A percentile compares a stretch with the other conserved stretches of the same genome.
phyloP scores from a whole-genome alignment of 2,329 filamentous ascomycete genomes.

The Alternaria incomplexa region DNA sequence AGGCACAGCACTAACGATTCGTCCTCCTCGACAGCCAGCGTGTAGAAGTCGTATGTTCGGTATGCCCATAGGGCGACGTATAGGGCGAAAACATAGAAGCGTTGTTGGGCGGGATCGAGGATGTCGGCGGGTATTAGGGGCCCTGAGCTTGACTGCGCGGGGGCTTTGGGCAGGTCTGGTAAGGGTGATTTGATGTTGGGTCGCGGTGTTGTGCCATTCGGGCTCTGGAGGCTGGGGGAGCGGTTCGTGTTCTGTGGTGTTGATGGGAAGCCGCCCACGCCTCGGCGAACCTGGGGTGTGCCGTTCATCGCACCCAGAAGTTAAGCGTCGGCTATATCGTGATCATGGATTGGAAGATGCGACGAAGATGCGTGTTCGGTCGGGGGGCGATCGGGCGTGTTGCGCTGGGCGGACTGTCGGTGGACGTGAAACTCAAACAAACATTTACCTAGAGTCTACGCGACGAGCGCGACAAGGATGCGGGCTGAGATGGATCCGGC shows the following conservation, averaged over 20 bases:
- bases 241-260: conserved; percentile 64
- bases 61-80: conserved; percentile 79
- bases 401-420: conserved; percentile 13
- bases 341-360: conserved; percentile 23
- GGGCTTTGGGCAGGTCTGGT: conserved; percentile 39
- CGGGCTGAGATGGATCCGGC: conserved; percentile 15
- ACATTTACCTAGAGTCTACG: conserved; percentile 27
- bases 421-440: conserved; percentile 32
- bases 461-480: conserved; percentile 32
- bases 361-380: not conserved
- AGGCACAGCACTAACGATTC: conserved; percentile 89
- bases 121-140: conserved; percentile 82
- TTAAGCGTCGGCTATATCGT: conserved; percentile 18
- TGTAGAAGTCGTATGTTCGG: conserved; percentile 86
- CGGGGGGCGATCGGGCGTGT: conserved; percentile 13
- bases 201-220: conserved; percentile 30
- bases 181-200: conserved; percentile 45
- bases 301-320: conserved; percentile 74
- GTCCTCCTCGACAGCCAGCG: conserved; percentile 78
- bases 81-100: conserved; percentile 82
- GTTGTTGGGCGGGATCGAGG: conserved; percentile 88
- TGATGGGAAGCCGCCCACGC: conserved; percentile 76
- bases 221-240: conserved; percentile 33
- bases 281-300: conserved; percentile 74
- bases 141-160: conserved; percentile 34